A percentile compares a stretch with the other conserved stretches of the same genome.
These are phyloP conservation scores for Puccinia horiana DNA, from an alignment of 1,284 basidiomycete genomes.

Conservation along the genomic window DNA sequence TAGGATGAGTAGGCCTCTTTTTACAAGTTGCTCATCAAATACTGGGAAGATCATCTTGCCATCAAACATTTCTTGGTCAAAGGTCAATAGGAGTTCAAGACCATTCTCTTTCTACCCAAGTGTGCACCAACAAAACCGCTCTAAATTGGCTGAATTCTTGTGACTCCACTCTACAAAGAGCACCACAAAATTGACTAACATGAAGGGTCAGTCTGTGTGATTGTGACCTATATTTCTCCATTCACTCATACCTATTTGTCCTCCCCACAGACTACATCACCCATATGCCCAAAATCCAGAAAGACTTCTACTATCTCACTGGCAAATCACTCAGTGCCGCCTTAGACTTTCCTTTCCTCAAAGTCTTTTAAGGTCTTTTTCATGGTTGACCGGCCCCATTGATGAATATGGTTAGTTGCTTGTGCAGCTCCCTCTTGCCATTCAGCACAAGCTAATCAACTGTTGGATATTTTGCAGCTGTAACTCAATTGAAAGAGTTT, in stretches of 20 bases:
- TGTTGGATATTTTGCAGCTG: constrained; percentile 62
- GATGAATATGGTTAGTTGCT: constrained; percentile 64
- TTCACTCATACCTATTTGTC: not conserved
- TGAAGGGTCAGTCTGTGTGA: constrained; percentile 71
- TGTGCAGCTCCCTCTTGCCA: too few relatives aligned
- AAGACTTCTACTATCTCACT: constrained; percentile 93
- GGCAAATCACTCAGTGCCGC: constrained; percentile 92
- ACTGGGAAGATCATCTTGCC: constrained; percentile 99
- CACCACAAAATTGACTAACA: constrained; percentile 83
- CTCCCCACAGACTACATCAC: constrained; percentile 86
- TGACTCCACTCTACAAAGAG: constrained; percentile 98
- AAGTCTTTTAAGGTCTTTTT: constrained; percentile 98
- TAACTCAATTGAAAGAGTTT: constrained; percentile 99
- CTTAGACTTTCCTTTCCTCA: constrained; percentile 95
- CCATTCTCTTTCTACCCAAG: constrained; percentile 94
- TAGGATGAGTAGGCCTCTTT: constrained; percentile 94
- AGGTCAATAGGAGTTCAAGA: constrained; percentile 99
- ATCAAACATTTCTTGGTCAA: constrained; percentile 99
- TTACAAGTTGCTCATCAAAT: constrained; percentile 99
- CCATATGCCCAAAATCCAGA: constrained; percentile 98
- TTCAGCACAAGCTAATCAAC: too few relatives aligned
- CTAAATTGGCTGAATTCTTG: constrained; percentile 98
- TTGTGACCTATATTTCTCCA: not conserved
- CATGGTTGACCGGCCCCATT: constrained; percentile 95
- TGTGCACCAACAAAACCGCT: constrained; percentile 95